Percentiles rank a stretch among this genome's conserved stretches.
phyloP scores from a whole-genome alignment of 257 asterid species.

The Fraxinus cuspidata region DNA sequence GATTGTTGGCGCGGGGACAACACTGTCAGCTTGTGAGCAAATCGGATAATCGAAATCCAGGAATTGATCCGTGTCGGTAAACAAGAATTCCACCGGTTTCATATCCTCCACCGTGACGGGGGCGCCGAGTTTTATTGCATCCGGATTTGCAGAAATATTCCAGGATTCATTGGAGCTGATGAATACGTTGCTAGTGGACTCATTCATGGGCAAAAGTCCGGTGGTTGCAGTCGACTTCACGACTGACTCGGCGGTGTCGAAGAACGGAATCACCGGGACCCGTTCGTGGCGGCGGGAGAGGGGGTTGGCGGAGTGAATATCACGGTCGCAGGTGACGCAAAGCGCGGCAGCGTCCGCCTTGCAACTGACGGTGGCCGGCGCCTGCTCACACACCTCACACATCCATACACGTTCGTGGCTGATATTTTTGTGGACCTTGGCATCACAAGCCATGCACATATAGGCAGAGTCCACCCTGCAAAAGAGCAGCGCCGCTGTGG shows the following conservation, averaged over 20 bases:
- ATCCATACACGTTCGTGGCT: constrained; percentile 71
- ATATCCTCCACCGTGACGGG: constrained; percentile 30
- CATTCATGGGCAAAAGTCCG: constrained; percentile 10
- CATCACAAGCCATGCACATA: constrained; percentile 64
- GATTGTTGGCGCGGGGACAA: constrained; percentile 46
- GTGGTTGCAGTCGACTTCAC: constrained; percentile 38
- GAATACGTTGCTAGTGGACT: neutral
- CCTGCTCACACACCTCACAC: constrained; percentile 80
- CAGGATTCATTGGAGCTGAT: constrained; percentile 20
- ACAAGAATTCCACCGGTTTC: constrained; percentile 46
- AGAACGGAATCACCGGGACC: constrained; percentile 55
- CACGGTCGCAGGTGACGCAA: constrained; percentile 61
- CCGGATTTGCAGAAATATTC: constrained; percentile 39
- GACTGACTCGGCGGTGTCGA: constrained; percentile 52
- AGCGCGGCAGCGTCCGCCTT: constrained; percentile 76
- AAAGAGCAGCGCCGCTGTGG: constrained; percentile 61
- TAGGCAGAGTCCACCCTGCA: constrained; percentile 60
- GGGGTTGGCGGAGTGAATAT: constrained; percentile 79
- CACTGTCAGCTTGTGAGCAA: constrained; percentile 37
- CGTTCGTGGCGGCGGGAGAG: constrained; percentile 75
- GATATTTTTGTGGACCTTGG: constrained; percentile 37
- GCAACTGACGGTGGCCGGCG: constrained; percentile 58
- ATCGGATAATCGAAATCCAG: constrained; percentile 43
- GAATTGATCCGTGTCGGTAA: constrained; percentile 43
- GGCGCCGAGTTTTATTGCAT: constrained; percentile 28